Conservation (phyloP, 208 protist species). For the Leishmania turanica region DNA sequence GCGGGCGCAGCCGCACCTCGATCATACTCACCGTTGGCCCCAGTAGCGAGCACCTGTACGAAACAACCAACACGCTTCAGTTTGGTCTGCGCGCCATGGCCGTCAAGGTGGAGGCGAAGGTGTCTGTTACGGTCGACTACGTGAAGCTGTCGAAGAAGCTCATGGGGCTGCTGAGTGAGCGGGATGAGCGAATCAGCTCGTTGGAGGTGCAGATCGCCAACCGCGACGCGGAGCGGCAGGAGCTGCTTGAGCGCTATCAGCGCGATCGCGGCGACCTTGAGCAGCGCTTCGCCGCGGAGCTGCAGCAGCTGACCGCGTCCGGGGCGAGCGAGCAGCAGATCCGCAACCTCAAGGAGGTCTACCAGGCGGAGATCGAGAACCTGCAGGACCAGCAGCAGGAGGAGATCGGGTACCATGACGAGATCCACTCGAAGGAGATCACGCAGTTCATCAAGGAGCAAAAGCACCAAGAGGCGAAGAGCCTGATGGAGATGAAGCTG, state of each 20-base stretch:
- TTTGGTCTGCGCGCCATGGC: conserved; percentile 89
- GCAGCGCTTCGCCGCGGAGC: conserved; percentile 62
- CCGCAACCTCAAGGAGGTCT: conserved; percentile 76
- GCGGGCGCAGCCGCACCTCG: conserved; percentile 84
- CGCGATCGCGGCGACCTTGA: conserved; percentile 57
- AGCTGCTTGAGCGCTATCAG: conserved; percentile 70
- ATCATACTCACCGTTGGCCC: conserved; percentile 91
- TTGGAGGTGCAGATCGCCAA: conserved; percentile 83
- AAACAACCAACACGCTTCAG: conserved; percentile 87
- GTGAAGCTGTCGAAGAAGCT: conserved; percentile 82
- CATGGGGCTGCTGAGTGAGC: conserved; percentile 68
- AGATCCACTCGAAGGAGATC: conserved; percentile 81
- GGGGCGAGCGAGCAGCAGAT: conserved; percentile 82
- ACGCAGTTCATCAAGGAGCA: conserved; percentile 79
- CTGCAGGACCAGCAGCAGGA: conserved; percentile 86
- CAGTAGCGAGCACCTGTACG: conserved; percentile 83
- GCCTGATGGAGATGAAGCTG: conserved; percentile 74
- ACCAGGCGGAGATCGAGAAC: conserved; percentile 81
- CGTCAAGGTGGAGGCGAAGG: conserved; percentile 83
- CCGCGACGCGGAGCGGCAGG: conserved; percentile 72
- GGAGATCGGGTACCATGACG: conserved; percentile 82
- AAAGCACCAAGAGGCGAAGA: conserved; percentile 77
- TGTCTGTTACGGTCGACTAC: conserved; percentile 83
- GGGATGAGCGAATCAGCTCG: conserved; percentile 67
- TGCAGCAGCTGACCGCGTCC: conserved; percentile 48